Base-by-base conservation (phyloP, 228 moss, liverwort and hornwort species). In the Sphagnum magellanicum region DNA sequence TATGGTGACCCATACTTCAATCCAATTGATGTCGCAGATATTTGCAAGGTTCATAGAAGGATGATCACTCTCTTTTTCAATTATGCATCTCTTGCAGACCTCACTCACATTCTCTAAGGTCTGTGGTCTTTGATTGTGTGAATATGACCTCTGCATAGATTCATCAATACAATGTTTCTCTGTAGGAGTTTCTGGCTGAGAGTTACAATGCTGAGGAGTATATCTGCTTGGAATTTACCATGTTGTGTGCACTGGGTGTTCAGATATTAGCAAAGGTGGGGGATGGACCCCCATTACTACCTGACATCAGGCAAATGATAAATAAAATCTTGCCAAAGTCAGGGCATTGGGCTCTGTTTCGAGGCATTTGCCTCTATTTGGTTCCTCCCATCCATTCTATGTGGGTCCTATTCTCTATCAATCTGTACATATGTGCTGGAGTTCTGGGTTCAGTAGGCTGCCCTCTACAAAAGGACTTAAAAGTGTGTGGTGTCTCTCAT, bases 1-100 rank as follows among this genome's bases (percentile, higher is more conserved):
- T 74, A 58, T 50, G 74, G 78, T 13, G 74, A 78, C 59, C 47
- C 78, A 0, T 74, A 61, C 50, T 59, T 61, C 5, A 74, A 78
- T 10, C 11, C 65, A 50, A 16, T 67, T 51, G 58, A 50, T 6
- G 1, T 4, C 17, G 61, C 61, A 63, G 74, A 70, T 62, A 62
- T 74, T n/a, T 1, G 0, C 50, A 65, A 78, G 74, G 78, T 75
- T 6, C 52, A 5, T 61, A 12, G 8, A 55, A 55, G 1, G 9
- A 4, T 8, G 55, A 8, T 12, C 8, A 55, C 55, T 55, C 12
- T 55, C 55, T 8, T 55, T 55, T 55, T 12, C 55, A 55, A 4
- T 55, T 55, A 8, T 12, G 32, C 32, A 32, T 32, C 32, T 32
- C 32, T 32, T 32, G 32, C 32, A 32, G 32, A 32, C 32, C 32